Conservation (phyloP, 2,329 filamentous ascomycete species). For the Rugonectria rugulosa region DNA sequence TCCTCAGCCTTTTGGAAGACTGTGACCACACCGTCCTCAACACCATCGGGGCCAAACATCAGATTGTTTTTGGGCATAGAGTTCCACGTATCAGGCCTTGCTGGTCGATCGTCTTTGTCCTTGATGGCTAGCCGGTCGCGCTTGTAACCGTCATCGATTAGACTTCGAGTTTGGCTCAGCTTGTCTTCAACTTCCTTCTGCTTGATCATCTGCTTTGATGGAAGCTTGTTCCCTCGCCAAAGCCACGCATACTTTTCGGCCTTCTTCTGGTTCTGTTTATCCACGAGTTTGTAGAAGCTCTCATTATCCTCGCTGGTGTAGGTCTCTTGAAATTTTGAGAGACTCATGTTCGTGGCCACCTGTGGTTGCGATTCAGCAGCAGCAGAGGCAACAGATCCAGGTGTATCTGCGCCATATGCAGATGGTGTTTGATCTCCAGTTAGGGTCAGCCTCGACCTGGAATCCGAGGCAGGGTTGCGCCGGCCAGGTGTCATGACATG, state of each 20-base stretch:
- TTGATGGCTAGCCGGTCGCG: conserved; percentile 69
- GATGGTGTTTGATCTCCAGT: conserved; percentile 65
- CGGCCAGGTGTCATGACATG: conserved; percentile 85
- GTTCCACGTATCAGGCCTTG: conserved; percentile 80
- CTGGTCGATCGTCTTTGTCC: conserved; percentile 74
- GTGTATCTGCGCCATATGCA: conserved; percentile 76
- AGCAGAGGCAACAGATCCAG: conserved; percentile 61
- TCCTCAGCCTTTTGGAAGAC: conserved; percentile 73
- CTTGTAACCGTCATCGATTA: conserved; percentile 65
- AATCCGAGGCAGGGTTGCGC: conserved; percentile 34
- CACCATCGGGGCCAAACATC: conserved; percentile 81
- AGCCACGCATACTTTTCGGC: conserved; percentile 90
- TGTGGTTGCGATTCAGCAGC: conserved; percentile 51
- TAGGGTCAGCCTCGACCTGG: conserved; percentile 32
- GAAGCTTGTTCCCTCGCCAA: conserved; percentile 87
- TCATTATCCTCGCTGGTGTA: conserved; percentile 99
- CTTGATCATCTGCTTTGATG: conserved; percentile 77
- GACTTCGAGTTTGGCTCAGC: conserved; percentile 53
- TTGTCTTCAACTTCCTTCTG: conserved; percentile 68
- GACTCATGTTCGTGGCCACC: conserved; percentile 79
- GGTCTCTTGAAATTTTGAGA: conserved; percentile 86
- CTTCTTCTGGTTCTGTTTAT: conserved; percentile 86
- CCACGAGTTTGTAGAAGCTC: conserved; percentile 90
- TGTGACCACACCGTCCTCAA: conserved; percentile 68
- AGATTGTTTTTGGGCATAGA: conserved; percentile 78